These are phyloP conservation scores for Pythium periplocum DNA, from an alignment of 352 stramenopile genomes.

Conservation along the genomic window DNA sequence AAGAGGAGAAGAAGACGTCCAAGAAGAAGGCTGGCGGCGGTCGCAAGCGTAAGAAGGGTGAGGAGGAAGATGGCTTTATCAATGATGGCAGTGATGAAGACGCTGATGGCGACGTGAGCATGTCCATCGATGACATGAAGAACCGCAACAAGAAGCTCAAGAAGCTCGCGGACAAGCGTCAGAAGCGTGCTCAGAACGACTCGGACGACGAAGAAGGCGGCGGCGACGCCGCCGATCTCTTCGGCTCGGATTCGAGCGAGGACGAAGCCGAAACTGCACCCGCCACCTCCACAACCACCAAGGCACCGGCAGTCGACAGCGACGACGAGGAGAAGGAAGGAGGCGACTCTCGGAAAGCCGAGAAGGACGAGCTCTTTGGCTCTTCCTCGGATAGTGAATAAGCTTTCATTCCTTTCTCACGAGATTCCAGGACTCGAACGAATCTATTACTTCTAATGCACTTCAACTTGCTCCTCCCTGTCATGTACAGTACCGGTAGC, in stretches of 20 bases:
- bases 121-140: slow-evolving; percentile 89
- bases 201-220: slow-evolving; percentile 65
- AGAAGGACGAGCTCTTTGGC: slow-evolving; percentile 83
- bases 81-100: slow-evolving; percentile 51
- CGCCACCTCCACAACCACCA: slow-evolving; percentile 6
- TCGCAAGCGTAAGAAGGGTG: slow-evolving; percentile 49
- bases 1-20: slow-evolving; percentile 77
- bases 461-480: no score
- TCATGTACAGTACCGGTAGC: no score
- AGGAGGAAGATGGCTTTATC: slow-evolving; percentile 60
- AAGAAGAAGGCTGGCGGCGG: slow-evolving; percentile 59
- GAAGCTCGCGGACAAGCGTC: slow-evolving; percentile 80
- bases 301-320: slow-evolving; percentile 10
- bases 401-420: slow-evolving; percentile 2
- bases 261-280: slow-evolving; percentile 19
- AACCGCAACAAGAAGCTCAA: slow-evolving; percentile 85
- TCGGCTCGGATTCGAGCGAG: slow-evolving; percentile 80
- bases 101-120: slow-evolving; percentile 44
- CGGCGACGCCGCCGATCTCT: slow-evolving; percentile 40
- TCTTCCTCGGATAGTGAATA: slow-evolving; percentile 82
- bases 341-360: slow-evolving; percentile 35
- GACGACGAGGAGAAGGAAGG: slow-evolving; percentile 50
- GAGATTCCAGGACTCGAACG: no score
- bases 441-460: no score
- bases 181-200: slow-evolving; percentile 53